Evolutionary conservation across 2,329 filamentous ascomycete species (phyloP).

Genomic region (Verticillium nubilum): DNA sequence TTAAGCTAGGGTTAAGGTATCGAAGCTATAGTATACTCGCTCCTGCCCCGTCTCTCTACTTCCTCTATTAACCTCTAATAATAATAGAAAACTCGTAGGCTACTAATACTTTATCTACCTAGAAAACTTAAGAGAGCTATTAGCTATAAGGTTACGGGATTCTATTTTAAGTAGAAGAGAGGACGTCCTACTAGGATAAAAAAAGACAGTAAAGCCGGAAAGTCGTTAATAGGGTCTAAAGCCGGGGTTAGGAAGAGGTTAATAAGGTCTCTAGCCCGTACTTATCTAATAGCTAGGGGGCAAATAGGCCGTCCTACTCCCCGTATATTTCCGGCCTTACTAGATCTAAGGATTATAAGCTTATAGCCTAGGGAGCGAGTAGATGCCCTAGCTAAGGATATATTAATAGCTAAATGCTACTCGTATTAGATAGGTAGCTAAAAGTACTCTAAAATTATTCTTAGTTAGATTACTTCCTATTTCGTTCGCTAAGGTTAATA

Average conservation of each 20-base stretch:
- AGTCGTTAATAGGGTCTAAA: background rate
- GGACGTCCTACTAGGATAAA: background rate
- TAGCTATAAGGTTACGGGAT: background rate
- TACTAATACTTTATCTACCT: background rate
- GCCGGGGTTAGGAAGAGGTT: background rate
- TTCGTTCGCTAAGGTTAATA: too few species aligned
- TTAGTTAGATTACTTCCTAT: background rate
- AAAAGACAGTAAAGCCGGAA: too few species aligned
- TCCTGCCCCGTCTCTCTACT: background rate
- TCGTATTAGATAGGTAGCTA: background rate
- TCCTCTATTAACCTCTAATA: background rate
- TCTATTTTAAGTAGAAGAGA: background rate
- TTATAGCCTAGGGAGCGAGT: background rate
- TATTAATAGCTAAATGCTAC: background rate
- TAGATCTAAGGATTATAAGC: background rate
- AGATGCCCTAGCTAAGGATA: background rate
- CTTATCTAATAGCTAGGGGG: background rate
- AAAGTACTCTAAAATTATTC: background rate
- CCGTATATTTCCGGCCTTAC: background rate
- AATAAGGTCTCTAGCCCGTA: background rate
- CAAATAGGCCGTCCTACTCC: background rate
- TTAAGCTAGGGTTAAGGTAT: background rate
- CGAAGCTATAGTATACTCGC: background rate
- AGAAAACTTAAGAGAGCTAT: background rate
- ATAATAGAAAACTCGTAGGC: background rate